Evolutionary conservation across 148 eudicot species (phyloP).

Genomic region (Rhododendron mucronatum): DNA sequence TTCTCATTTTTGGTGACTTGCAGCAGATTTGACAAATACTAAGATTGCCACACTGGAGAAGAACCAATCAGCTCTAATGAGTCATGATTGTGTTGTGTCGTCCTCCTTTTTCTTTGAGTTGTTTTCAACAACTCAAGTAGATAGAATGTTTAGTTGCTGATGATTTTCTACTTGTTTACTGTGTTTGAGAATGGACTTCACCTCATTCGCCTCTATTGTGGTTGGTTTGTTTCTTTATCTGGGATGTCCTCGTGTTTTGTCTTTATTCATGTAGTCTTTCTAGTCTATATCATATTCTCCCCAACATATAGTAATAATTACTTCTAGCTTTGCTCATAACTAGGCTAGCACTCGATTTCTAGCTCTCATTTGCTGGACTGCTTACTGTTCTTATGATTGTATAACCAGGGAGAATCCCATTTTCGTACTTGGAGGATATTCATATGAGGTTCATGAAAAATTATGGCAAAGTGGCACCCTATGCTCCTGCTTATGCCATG

Average conservation of each 20-base stretch:
- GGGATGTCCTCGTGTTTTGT: background rate
- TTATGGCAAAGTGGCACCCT: constrained; percentile 73
- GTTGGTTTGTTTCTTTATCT: background rate
- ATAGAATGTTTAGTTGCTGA: background rate
- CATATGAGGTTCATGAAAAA: constrained; percentile 98
- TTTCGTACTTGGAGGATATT: constrained; percentile 90
- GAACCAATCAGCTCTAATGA: background rate
- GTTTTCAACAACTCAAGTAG: background rate
- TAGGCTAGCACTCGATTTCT: constrained; percentile 1
- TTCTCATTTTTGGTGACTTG: background rate
- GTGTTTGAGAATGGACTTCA: background rate
- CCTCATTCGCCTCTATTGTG: background rate
- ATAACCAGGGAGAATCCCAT: constrained; percentile 83
- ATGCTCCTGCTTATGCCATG: constrained; percentile 96
- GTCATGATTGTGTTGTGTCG: background rate
- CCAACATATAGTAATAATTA: background rate
- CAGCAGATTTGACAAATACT: background rate
- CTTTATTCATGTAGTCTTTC: background rate
- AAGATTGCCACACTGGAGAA: background rate
- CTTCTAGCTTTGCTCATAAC: background rate
- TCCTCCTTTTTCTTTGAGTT: background rate
- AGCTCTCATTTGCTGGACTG: background rate
- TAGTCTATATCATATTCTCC: background rate
- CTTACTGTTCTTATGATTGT: background rate
- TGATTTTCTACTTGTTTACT: background rate